These are phyloP conservation scores for Aureobasidium sp. DNA, from an alignment of 2,329 filamentous ascomycete genomes.

Conservation along the genomic window DNA sequence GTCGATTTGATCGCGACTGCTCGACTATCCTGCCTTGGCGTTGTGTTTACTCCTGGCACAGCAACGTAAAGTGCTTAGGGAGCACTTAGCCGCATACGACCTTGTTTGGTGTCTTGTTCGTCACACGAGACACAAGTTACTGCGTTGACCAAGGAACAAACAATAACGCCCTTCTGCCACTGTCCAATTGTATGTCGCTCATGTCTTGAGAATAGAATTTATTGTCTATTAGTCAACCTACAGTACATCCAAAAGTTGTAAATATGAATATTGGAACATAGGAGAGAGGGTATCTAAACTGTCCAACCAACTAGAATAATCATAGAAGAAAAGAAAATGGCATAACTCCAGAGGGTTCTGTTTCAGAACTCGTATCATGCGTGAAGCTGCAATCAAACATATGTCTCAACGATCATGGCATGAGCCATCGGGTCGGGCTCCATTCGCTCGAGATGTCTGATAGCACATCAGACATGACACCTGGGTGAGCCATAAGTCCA, in stretches of 20 bases:
- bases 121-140: slow-evolving; percentile 10
- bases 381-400: not conserved
- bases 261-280: not conserved
- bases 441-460: slow-evolving; percentile 93
- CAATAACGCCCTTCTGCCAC: not conserved
- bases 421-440: slow-evolving; percentile 30
- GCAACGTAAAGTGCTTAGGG: slow-evolving; percentile 8
- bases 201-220: not conserved
- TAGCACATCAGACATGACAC: slow-evolving; percentile 88
- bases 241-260: not conserved
- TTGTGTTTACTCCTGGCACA: slow-evolving; percentile 12
- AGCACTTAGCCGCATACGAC: slow-evolving; percentile 4
- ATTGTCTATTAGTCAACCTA: not conserved
- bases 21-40: slow-evolving; percentile 11
- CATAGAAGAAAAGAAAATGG: not conserved
- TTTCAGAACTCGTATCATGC: not conserved
- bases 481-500: slow-evolving; percentile 88
- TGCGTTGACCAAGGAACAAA: slow-evolving; percentile 2
- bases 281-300: slow-evolving; percentile 13
- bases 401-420: not conserved
- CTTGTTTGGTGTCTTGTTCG: not conserved
- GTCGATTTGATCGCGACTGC: not conserved
- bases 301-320: slow-evolving; percentile 2
- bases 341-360: not conserved
- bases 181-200: not conserved